Base-by-base conservation (phyloP, 495 filamentous ascomycete genomes). In the Xylaria curta region DNA sequence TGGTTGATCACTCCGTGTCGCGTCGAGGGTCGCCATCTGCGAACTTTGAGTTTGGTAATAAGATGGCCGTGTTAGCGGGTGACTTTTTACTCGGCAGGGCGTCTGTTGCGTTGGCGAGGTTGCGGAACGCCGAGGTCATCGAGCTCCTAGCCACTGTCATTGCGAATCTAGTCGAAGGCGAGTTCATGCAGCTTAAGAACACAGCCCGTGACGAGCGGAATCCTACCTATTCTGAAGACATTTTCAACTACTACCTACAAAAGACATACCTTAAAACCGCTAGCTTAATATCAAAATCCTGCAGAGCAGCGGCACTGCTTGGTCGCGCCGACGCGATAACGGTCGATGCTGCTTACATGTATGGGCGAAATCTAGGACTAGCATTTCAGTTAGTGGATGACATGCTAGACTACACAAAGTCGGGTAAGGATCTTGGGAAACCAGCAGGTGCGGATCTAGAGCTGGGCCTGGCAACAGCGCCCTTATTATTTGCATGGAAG, bases 141-240 rank as follows among this genome's bases (percentile, higher is more conserved):
- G 96, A 99, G 82, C 88, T 99, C 9, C 82, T 99, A 64, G 94
- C 96, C 10, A 98, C 94, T 4, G 96, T 98, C 33, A 97, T 99
- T 75, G 94, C 97, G 40, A 98, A 99, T 74, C 84, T 99, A 26
- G 95, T 99, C 31, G 97, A 99, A 82, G 96, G 96, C 73, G 96
- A 99, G 80, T 97, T 99, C 85, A 98, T 98, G 95, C 96, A 99
- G 84, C 85, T 99, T 66, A 95, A 97, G 82, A 99, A 99, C 82
- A 98, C 96, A 3, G 92, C 91, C 24, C 87, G 89, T 70, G 95
- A 98, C 76, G 95, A 97, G 82, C 81, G 85, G 69, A 89, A 92
- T 72, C 94, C 94, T 0, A 84, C 86, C 17, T 98, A 92, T 86
- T 94, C 91, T 2, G 91, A 97, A 68, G 92, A 97, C 36, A 93